phyloP scores from a whole-genome alignment of 768 basidiomycete species.

The Serpula lacrymans region DNA sequence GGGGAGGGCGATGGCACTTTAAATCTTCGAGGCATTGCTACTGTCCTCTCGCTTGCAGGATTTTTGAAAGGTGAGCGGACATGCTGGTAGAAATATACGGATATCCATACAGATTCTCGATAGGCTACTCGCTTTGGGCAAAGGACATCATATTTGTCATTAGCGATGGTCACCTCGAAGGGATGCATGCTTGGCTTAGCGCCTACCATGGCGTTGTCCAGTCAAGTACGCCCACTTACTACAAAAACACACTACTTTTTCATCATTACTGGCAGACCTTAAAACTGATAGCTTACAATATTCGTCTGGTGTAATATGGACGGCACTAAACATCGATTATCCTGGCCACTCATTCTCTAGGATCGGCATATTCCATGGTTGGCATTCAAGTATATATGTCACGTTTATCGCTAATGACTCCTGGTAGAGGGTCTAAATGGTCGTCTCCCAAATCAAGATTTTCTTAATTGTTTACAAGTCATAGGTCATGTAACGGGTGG shows the following conservation, averaged over 20 bases:
- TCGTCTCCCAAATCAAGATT: slow-evolving; percentile 92
- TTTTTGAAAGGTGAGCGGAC: slow-evolving; percentile 71
- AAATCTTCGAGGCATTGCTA: slow-evolving; percentile 86
- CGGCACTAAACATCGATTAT: slow-evolving; percentile 91
- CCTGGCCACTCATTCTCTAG: slow-evolving; percentile 96
- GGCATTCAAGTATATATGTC: slow-evolving; percentile 17
- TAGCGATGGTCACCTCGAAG: slow-evolving; percentile 84
- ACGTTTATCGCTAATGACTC: slow-evolving; percentile 3
- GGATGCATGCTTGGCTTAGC: slow-evolving; percentile 89
- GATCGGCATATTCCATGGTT: slow-evolving; percentile 92
- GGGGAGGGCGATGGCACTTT: slow-evolving; percentile 54
- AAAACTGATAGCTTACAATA: slow-evolving; percentile 58
- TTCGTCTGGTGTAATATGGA: slow-evolving; percentile 91
- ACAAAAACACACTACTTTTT: not conserved
- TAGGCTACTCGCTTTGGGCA: slow-evolving; percentile 90
- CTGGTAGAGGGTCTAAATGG: slow-evolving; percentile 88
- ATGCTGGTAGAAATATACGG: slow-evolving; percentile 7
- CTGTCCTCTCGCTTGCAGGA: slow-evolving; percentile 77
- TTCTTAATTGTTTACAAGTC: slow-evolving; percentile 75
- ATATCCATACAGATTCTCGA: not conserved
- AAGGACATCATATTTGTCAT: slow-evolving; percentile 91
- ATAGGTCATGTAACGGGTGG: slow-evolving; percentile 72
- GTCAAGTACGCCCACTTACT: slow-evolving; percentile 49
- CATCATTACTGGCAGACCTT: slow-evolving; percentile 47
- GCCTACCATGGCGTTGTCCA: slow-evolving; percentile 73